phyloP scores from a whole-genome alignment of 2,329 filamentous ascomycete species.

The Colletotrichum sansevieriae region DNA sequence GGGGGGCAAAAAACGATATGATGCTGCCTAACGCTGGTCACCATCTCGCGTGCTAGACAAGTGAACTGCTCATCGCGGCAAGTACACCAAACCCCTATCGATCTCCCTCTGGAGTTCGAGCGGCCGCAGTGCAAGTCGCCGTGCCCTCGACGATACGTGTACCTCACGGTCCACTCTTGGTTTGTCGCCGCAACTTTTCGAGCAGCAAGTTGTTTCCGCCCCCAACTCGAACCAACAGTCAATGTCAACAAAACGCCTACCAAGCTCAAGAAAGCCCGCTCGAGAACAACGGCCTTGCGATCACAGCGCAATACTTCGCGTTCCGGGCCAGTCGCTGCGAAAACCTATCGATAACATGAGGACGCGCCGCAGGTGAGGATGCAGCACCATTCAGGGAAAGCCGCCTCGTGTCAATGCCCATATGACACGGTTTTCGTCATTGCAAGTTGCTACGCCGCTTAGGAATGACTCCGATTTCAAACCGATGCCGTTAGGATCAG shows the following conservation, averaged over 20 bases:
- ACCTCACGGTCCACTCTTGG: background rate
- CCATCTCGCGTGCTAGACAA: background rate
- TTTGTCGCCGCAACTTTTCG: slow-evolving; percentile 4
- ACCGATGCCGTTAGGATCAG: background rate
- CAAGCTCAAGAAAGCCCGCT: slow-evolving; percentile 24
- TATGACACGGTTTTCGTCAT: slow-evolving; percentile 4
- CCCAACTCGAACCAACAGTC: slow-evolving; percentile 5
- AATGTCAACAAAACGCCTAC: slow-evolving; percentile 4
- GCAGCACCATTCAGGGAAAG: slow-evolving; percentile 9
- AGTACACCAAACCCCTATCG: background rate
- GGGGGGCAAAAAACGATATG: background rate
- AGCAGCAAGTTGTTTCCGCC: slow-evolving; percentile 6
- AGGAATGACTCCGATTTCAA: slow-evolving; percentile 7
- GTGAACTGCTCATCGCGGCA: background rate
- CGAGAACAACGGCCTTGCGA: background rate
- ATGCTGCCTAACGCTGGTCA: slow-evolving; percentile 7
- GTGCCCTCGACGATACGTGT: background rate
- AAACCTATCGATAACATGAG: background rate
- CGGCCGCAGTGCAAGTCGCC: slow-evolving; percentile 4
- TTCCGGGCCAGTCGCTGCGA: background rate
- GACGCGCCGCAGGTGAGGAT: slow-evolving; percentile 10
- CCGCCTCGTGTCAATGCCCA: slow-evolving; percentile 7
- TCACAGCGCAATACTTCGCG: background rate
- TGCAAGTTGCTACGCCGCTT: background rate
- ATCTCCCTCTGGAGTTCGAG: background rate